A percentile compares a stretch with the other conserved stretches of the same genome.
phyloP scores from a whole-genome alignment of 2,329 filamentous ascomycete genomes.

The Byssochlamys sp. region DNA sequence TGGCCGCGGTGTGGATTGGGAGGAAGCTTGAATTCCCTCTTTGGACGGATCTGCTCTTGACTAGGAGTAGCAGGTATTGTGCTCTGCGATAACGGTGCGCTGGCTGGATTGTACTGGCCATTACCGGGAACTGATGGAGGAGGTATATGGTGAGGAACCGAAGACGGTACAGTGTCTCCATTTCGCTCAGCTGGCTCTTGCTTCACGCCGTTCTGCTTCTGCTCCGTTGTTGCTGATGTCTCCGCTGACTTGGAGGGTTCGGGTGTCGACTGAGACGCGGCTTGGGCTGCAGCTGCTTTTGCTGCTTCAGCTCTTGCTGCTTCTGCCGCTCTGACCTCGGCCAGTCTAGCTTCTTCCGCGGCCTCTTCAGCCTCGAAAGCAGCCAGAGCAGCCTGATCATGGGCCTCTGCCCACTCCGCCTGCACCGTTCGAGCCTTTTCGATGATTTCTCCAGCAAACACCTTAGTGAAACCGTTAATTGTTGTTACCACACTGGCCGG shows the following conservation, averaged over 20 bases:
- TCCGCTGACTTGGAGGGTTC: not conserved
- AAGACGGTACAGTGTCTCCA: slow-evolving; percentile 7
- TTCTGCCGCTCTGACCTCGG: slow-evolving; percentile 10
- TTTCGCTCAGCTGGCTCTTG: slow-evolving; percentile 14
- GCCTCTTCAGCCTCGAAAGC: slow-evolving; percentile 50
- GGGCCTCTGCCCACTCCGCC: slow-evolving; percentile 40
- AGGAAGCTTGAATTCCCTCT: slow-evolving; percentile 26
- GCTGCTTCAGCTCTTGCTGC: slow-evolving; percentile 10
- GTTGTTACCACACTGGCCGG: slow-evolving; percentile 55
- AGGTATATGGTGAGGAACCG: slow-evolving; percentile 6
- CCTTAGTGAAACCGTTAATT: slow-evolving; percentile 56
- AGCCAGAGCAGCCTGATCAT: slow-evolving; percentile 44
- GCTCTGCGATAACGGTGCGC: slow-evolving; percentile 14
- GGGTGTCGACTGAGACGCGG: not conserved
- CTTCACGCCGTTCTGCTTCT: slow-evolving; percentile 8
- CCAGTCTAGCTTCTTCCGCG: slow-evolving; percentile 38
- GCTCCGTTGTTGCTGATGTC: not conserved
- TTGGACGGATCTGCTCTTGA: slow-evolving; percentile 9
- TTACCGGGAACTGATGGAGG: not conserved
- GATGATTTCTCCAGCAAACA: slow-evolving; percentile 57
- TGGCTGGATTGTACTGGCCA: slow-evolving; percentile 1
- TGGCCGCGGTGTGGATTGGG: slow-evolving; percentile 40
- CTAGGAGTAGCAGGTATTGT: slow-evolving; percentile 12
- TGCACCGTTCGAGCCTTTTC: slow-evolving; percentile 58
- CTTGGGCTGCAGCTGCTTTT: not conserved